Evolutionary conservation across 257 asterid genomes (phyloP), one percentile per base, ranked within the genome.

Genomic region (Ocimum tenuiflorum): DNA sequence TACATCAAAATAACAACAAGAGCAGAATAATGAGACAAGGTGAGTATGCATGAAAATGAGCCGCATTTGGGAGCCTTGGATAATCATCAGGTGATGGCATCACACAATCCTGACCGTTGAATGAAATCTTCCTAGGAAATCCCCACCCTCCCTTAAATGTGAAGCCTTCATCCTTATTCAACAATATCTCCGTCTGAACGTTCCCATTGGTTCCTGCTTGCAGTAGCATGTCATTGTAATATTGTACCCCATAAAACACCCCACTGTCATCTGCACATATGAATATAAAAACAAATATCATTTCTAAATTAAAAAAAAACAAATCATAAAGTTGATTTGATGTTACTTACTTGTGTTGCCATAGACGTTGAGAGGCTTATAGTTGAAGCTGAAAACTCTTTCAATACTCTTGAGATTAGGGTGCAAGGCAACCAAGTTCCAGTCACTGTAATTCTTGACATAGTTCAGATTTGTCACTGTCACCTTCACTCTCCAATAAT

Each of bases 401-500:
- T 83, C 70, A 12, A 90, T 43, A 2, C 75, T 90, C 23, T 54
- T 73, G 75, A 90, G 74, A 73, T 82, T 90, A n/a, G 97, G 97
- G 75, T 90, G 97, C 48, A 69, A 49, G 8, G 76, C 82, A 55
- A 88, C 97, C 81, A 90, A 55, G 74, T 77, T 84, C 96, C 97
- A 90, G 53, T 81, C 73, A 50, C 77, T 82, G 66, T 84, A 90
- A 39, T 88, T 90, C 76, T 60, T 78, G 13, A 73, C 87, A 20
- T 51, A 71, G 23, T 90, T 90, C 1, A 71, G 74, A 67, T 90
- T 88, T 3, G 74, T 77, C 19, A 91, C 60, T 0, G 97, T 91
- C 17, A 91, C 60, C 65, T 90, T 90, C 19, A 86, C 95, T 63
- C 96, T 82, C 97, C 97, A 90, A 46, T 90, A 88, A 17, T 81